Evolutionary conservation across 768 basidiomycete species (phyloP).

Genomic region (Lactarius pseudohatsudake): DNA sequence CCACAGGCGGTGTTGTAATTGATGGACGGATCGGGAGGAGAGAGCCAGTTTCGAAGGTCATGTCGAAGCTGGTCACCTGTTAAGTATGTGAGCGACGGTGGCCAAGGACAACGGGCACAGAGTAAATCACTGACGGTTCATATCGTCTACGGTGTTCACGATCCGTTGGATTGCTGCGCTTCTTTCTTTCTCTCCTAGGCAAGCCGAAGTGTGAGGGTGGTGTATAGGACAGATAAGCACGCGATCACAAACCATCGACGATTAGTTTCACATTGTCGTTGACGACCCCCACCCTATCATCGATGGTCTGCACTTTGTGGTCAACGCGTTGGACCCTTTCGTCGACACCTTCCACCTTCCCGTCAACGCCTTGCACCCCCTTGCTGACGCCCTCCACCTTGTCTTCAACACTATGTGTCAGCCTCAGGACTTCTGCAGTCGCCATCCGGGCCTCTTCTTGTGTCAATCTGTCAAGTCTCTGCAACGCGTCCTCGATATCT

Average conservation of each 20-base stretch:
- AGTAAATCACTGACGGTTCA: not conserved
- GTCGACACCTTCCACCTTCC: too few species aligned
- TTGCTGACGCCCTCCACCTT: too few species aligned
- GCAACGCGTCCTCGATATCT: not conserved
- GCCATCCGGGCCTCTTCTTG: not conserved
- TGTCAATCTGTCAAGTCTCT: too few species aligned
- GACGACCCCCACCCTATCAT: not conserved
- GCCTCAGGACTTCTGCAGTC: not conserved
- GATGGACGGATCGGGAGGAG: conserved; percentile 7
- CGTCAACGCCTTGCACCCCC: too few species aligned
- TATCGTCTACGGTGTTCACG: not conserved
- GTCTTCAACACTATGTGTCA: not conserved
- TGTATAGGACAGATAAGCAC: not conserved
- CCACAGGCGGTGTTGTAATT: not conserved
- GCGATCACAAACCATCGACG: not conserved
- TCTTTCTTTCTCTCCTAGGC: not conserved
- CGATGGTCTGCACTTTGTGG: not conserved
- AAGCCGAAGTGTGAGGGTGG: not conserved
- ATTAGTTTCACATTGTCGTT: not conserved
- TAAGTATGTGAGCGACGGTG: not conserved
- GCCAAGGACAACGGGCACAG: too few species aligned
- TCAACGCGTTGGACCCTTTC: too few species aligned
- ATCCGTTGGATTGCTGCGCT: not conserved
- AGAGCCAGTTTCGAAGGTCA: not conserved
- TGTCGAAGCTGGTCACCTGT: not conserved